These are phyloP conservation scores for Puccinia coronata DNA, from an alignment of 1,284 basidiomycete species.

Conservation along the genomic window DNA sequence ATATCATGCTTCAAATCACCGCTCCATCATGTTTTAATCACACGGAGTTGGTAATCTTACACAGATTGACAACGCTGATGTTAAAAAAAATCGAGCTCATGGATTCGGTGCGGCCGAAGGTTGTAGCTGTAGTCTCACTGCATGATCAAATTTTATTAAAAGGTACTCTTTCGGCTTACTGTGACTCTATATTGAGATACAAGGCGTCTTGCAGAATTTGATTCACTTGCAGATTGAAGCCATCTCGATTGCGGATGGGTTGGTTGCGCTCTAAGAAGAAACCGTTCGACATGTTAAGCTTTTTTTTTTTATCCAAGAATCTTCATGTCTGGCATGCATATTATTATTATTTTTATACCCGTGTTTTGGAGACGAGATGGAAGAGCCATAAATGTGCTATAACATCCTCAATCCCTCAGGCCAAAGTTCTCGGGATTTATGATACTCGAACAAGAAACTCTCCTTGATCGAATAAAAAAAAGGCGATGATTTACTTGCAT, in stretches of 20 bases:
- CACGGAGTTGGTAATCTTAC: no score
- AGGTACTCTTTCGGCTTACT: neutral
- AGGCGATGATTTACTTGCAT: neutral
- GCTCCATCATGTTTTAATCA: no score
- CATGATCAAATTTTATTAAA: neutral
- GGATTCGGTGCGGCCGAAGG: neutral
- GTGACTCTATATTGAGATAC: neutral
- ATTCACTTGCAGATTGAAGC: neutral
- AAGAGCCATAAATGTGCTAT: neutral
- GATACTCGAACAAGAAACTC: neutral
- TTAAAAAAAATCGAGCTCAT: no score
- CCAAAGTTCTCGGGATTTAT: neutral
- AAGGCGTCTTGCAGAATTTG: neutral
- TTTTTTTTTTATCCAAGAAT: neutral
- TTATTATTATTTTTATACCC: neutral
- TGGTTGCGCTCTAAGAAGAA: slow-evolving; percentile 8
- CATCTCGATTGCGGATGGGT: neutral
- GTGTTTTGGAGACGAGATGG: neutral
- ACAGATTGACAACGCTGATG: no score
- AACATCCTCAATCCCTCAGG: neutral
- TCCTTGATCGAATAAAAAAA: neutral
- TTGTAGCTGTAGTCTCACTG: neutral
- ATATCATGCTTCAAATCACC: no score
- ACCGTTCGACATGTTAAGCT: slow-evolving; percentile 11
- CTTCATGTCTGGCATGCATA: neutral